These are phyloP conservation scores for Artemisia argyi DNA, from an alignment of 129 eudicot genomes.

Conservation along the genomic window DNA sequence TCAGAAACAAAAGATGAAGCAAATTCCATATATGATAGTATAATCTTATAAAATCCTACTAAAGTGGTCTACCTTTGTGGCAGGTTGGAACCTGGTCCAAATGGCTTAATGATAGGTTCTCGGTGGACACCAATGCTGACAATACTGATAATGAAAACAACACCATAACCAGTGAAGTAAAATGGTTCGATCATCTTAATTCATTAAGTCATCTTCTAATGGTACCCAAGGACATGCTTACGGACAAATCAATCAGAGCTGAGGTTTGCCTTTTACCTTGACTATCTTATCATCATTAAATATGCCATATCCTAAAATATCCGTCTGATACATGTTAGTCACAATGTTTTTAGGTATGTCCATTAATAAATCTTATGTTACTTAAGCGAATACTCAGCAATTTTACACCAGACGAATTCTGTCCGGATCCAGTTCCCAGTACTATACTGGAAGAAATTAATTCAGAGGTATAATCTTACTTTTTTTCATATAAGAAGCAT, in stretches of 20 bases:
- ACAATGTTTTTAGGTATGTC: slow-evolving; percentile 62
- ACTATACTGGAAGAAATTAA: slow-evolving; percentile 73
- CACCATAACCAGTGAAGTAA: slow-evolving; percentile 38
- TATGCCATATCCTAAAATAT: slow-evolving; percentile 9
- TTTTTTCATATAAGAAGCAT: slow-evolving; percentile 8
- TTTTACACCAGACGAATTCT: slow-evolving; percentile 94
- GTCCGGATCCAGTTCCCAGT: slow-evolving; percentile 88
- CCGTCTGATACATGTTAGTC: background rate
- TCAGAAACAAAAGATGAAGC: background rate
- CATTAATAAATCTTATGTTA: slow-evolving; percentile 63
- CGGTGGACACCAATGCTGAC: slow-evolving; percentile 28
- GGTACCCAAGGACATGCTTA: slow-evolving; percentile 94
- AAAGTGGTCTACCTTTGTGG: slow-evolving; percentile 2
- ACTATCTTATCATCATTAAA: background rate
- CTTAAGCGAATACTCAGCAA: slow-evolving; percentile 66
- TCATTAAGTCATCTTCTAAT: slow-evolving; percentile 82
- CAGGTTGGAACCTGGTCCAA: slow-evolving; percentile 95
- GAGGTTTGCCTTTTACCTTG: slow-evolving; percentile 45
- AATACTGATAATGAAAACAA: slow-evolving; percentile 22
- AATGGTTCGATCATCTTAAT: slow-evolving; percentile 66
- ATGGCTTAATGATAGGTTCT: slow-evolving; percentile 60
- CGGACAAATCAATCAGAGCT: slow-evolving; percentile 62
- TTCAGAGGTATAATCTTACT: slow-evolving; percentile 61
- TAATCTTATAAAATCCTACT: background rate
- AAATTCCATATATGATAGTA: background rate